Percentiles rank a stretch among this genome's conserved stretches.
phyloP scores from a whole-genome alignment of 768 basidiomycete genomes.

The Cystoderma amianthinum region DNA sequence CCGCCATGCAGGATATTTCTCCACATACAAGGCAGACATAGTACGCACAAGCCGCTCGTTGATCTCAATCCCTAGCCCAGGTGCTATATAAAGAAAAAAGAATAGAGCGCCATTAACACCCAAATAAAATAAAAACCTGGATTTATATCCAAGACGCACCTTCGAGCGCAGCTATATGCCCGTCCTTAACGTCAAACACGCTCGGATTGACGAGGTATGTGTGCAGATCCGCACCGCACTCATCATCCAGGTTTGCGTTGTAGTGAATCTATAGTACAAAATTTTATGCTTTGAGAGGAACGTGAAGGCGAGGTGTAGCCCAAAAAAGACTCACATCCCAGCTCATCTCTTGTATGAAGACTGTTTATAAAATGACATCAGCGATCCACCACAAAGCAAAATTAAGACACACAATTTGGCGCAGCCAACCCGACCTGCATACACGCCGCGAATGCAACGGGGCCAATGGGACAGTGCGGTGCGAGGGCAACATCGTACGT shows the following conservation, averaged over 20 bases:
- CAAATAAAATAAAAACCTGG: no score
- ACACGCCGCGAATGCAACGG: conserved; percentile 66
- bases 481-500: conserved; percentile 69
- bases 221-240: conserved; percentile 41
- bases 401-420: conserved; percentile 45
- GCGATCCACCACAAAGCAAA: conserved; percentile 1
- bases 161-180: conserved; percentile 37
- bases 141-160: conserved; percentile 22
- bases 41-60: conserved; percentile 48
- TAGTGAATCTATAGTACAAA: conserved; percentile 57
- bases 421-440: conserved; percentile 54
- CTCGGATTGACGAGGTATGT: conserved; percentile 48
- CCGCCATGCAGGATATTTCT: conserved; percentile 39
- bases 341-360: conserved; percentile 62
- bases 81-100: conserved; percentile 21
- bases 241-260: conserved; percentile 34
- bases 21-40: conserved; percentile 22
- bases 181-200: conserved; percentile 47
- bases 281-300: no score
- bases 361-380: conserved; percentile 17
- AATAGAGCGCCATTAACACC: background rate
- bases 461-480: conserved; percentile 68
- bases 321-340: conserved; percentile 34
- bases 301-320: background rate
- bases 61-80: conserved; percentile 56